Percentiles rank a stretch among this genome's conserved stretches.
These are phyloP conservation scores for Blastobotrys muscicola DNA, from an alignment of 805 yeast genomes.

Conservation along the genomic window DNA sequence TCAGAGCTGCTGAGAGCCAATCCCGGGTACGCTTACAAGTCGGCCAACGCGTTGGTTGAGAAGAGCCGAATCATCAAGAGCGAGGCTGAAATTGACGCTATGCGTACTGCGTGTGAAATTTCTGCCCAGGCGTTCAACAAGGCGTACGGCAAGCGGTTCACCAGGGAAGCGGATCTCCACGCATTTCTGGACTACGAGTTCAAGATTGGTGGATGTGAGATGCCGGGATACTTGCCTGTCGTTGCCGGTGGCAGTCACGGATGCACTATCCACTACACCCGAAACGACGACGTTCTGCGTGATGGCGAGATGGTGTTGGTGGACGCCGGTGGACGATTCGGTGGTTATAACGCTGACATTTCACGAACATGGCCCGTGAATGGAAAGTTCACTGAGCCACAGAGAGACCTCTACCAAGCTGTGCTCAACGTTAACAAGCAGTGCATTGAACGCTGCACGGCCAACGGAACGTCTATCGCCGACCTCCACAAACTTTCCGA, in stretches of 20 bases:
- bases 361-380: conserved; percentile 92
- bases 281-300: conserved; percentile 75
- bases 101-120: conserved; percentile 76
- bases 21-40: neutral
- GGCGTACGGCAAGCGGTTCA: conserved; percentile 55
- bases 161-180: conserved; percentile 68
- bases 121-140: conserved; percentile 77
- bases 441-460: conserved; percentile 65
- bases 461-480: conserved; percentile 46
- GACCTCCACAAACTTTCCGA: conserved; percentile 71
- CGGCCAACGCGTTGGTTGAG: conserved; percentile 19
- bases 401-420: conserved; percentile 78
- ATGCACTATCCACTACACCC: conserved; percentile 83
- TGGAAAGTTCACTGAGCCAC: conserved; percentile 66
- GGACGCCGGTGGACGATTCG: conserved; percentile 90
- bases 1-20: conserved; percentile 1
- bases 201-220: conserved; percentile 80
- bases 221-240: conserved; percentile 87
- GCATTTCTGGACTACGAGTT: conserved; percentile 77
- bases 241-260: conserved; percentile 93
- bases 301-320: conserved; percentile 79
- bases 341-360: conserved; percentile 93
- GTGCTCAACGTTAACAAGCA: conserved; percentile 73
- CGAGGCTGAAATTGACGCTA: conserved; percentile 59
- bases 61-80: conserved; percentile 58